Evolutionary conservation across 75 land plant genomes (phyloP).

Genomic region (Gnetum montanum): DNA sequence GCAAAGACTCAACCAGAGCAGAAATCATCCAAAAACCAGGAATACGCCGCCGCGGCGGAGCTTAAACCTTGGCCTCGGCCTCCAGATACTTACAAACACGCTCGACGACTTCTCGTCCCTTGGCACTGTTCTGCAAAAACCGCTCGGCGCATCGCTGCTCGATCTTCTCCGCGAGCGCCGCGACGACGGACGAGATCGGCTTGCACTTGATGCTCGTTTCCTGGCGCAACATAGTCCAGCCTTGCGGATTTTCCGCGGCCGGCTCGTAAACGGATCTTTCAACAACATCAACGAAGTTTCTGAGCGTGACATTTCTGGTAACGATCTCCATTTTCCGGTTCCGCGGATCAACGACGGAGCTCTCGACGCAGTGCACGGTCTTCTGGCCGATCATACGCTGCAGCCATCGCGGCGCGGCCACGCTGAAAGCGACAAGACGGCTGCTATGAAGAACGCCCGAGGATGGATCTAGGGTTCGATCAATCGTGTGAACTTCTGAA

Average conservation of each 20-base stretch:
- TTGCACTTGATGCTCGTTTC: conserved; percentile 73
- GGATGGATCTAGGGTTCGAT: conserved; percentile 39
- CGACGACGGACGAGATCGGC: conserved; percentile 65
- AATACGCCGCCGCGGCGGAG: too few relatives aligned
- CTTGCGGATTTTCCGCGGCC: conserved; percentile 68
- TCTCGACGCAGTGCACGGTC: conserved; percentile 81
- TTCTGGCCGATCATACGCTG: conserved; percentile 60
- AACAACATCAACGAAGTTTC: conserved; percentile 79
- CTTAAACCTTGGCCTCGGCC: conserved; percentile 30
- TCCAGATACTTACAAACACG: conserved; percentile 77
- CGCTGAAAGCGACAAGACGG: conserved; percentile 71
- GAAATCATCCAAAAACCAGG: too few relatives aligned
- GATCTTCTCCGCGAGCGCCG: conserved; percentile 85
- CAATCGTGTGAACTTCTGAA: conserved; percentile 76
- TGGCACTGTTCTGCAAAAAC: conserved; percentile 82
- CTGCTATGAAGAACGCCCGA: conserved; percentile 52
- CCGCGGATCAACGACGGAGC: conserved; percentile 60
- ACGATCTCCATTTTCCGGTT: conserved; percentile 58
- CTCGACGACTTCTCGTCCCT: conserved; percentile 91
- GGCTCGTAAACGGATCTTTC: conserved; percentile 67
- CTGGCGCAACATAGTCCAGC: conserved; percentile 78
- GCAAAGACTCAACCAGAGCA: too few relatives aligned
- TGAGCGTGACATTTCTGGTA: conserved; percentile 65
- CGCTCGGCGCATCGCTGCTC: conserved; percentile 88
- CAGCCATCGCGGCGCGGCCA: conserved; percentile 81